phyloP scores from a whole-genome alignment of 768 basidiomycete species.

The Russula compacta region DNA sequence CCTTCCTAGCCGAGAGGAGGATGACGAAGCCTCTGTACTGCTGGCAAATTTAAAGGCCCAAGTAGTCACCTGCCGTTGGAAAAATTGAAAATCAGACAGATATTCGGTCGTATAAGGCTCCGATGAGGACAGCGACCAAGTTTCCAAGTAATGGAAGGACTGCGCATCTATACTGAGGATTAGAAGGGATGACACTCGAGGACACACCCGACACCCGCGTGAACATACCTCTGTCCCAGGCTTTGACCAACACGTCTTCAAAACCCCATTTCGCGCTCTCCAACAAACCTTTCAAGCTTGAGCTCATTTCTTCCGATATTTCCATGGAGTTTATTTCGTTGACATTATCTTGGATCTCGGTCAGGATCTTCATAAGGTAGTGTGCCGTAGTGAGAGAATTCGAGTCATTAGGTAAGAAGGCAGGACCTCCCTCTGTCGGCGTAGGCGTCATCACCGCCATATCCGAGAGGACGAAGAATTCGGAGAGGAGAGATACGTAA shows the following conservation, averaged over 20 bases:
- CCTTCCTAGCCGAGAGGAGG: slow-evolving; percentile 42
- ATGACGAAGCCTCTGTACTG: slow-evolving; percentile 51
- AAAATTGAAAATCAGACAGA: slow-evolving; percentile 66
- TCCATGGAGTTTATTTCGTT: slow-evolving; percentile 76
- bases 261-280: slow-evolving; percentile 86
- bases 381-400: slow-evolving; percentile 77
- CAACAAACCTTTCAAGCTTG: slow-evolving; percentile 60
- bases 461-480: slow-evolving; percentile 80
- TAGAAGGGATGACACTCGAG: background rate
- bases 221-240: slow-evolving; percentile 74
- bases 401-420: slow-evolving; percentile 60
- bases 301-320: slow-evolving; percentile 64
- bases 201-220: background rate
- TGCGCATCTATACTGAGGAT: slow-evolving; percentile 53
- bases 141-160: slow-evolving; percentile 75
- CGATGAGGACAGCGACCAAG: slow-evolving; percentile 61
- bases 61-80: slow-evolving; percentile 71
- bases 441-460: slow-evolving; percentile 54
- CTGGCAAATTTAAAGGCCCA: slow-evolving; percentile 74
- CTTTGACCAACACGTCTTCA: slow-evolving; percentile 63
- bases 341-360: slow-evolving; percentile 80
- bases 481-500: slow-evolving; percentile 76
- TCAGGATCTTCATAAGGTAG: slow-evolving; percentile 70
- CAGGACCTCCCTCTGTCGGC: slow-evolving; percentile 28
- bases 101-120: slow-evolving; percentile 65